A percentile compares a stretch with the other conserved stretches of the same genome.
These are phyloP conservation scores for Russula vinacea DNA, from an alignment of 768 basidiomycete genomes.

Conservation along the genomic window DNA sequence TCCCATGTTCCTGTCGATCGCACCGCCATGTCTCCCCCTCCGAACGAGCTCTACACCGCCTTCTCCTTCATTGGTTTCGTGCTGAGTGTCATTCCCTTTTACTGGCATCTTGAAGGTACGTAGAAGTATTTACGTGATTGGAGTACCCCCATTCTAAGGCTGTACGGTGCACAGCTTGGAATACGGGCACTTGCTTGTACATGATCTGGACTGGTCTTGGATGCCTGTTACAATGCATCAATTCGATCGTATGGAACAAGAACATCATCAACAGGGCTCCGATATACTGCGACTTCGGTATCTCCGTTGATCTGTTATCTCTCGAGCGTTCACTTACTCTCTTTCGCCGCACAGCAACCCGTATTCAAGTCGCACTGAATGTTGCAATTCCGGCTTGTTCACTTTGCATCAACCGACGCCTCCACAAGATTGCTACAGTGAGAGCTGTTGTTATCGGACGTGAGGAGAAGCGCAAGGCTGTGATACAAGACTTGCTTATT, in stretches of 20 bases:
- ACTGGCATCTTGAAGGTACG: constrained; percentile 53
- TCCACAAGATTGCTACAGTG: constrained; percentile 45
- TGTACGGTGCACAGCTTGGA: constrained; percentile 40
- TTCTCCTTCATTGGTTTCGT: constrained; percentile 48
- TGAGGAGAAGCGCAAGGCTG: not conserved
- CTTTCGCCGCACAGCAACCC: constrained; percentile 37
- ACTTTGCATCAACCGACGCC: constrained; percentile 48
- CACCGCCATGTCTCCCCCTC: not conserved
- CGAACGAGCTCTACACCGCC: constrained; percentile 33
- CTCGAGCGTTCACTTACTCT: not conserved
- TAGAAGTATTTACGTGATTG: not conserved
- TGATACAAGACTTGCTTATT: constrained; percentile 29
- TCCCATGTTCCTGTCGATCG: not conserved
- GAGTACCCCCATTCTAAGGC: not conserved
- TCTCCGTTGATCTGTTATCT: not conserved
- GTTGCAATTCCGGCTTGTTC: constrained; percentile 42
- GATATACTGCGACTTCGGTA: not conserved
- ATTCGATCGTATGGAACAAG: not conserved
- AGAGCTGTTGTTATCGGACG: constrained; percentile 37
- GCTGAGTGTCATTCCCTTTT: constrained; percentile 49
- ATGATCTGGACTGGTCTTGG: constrained; percentile 56
- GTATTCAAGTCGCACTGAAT: constrained; percentile 37
- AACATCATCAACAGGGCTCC: not conserved
- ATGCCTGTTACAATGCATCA: not conserved
- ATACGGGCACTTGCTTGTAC: constrained; percentile 68